Evolutionary conservation across 2,329 filamentous ascomycete genomes (phyloP).

Genomic region (Ceratocystis cacaofunesta): DNA sequence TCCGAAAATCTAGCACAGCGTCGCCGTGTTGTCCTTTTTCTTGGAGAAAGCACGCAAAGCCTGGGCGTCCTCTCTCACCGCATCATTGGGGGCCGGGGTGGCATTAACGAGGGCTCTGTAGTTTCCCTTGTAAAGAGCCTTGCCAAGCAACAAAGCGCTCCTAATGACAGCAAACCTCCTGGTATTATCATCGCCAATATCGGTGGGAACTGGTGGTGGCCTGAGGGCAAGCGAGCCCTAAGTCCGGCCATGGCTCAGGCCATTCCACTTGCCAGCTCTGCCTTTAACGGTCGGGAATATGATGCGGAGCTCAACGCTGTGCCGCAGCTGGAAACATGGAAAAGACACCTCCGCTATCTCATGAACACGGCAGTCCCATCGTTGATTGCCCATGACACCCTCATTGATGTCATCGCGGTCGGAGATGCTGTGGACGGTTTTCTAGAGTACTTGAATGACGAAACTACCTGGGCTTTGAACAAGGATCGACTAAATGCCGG

Average conservation of each 20-base stretch:
- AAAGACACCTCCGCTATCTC: slow-evolving; percentile 47
- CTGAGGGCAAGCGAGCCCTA: slow-evolving; percentile 44
- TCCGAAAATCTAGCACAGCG: slow-evolving; percentile 37
- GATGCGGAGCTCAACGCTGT: slow-evolving; percentile 27
- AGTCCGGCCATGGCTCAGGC: slow-evolving; percentile 41
- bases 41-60: slow-evolving; percentile 58
- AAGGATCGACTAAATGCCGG: slow-evolving; percentile 32
- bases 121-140: slow-evolving; percentile 45
- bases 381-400: slow-evolving; percentile 34
- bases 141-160: slow-evolving; percentile 23
- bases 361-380: slow-evolving; percentile 47
- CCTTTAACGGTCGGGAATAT: slow-evolving; percentile 40
- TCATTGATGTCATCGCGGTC: slow-evolving; percentile 56
- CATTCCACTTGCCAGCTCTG: slow-evolving; percentile 47
- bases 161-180: slow-evolving; percentile 27
- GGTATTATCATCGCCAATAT: slow-evolving; percentile 64
- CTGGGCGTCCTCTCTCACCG: slow-evolving; percentile 63
- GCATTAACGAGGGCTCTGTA: slow-evolving; percentile 55
- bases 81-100: slow-evolving; percentile 45
- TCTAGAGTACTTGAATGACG: slow-evolving; percentile 43
- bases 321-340: slow-evolving; percentile 4
- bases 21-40: slow-evolving; percentile 53
- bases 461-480: slow-evolving; percentile 35
- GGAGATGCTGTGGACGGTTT: slow-evolving; percentile 46
- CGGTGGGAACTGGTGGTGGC: slow-evolving; percentile 65